Evolutionary conservation across 768 basidiomycete genomes (phyloP), one percentile per base, ranked within the genome.

Genomic region (Lentinula lateritia): DNA sequence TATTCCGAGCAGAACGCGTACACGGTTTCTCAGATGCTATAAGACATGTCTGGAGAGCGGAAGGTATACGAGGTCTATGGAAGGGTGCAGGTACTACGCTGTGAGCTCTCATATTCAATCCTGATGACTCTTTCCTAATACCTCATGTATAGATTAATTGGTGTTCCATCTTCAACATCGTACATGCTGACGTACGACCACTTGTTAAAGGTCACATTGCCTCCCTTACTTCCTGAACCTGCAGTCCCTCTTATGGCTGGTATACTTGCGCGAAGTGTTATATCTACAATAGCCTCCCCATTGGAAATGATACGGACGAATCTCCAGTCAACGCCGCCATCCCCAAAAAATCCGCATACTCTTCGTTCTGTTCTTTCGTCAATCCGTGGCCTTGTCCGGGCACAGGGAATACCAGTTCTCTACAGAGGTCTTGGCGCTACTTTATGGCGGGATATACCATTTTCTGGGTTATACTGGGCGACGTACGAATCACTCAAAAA

Each of bases 131-230:
- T 20, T 52, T 34, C 53, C 48, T 35, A 20, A 60, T 64, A 64
- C 61, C 34, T 55, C 23, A 8, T 34, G 56, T 20, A 5, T 64
- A 95, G 95, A 55, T 72, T 93, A 42, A 94, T 98, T 68, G 88
- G 91, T 36, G 92, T 98, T 23, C 97, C 97, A 0, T 89, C 95
- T 0, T 85, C 95, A 43, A 93, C 95, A 53, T 80, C 87, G 35
- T 98, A 99, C 74, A 99, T 99, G 85, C 80, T 98, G 62, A 93
- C 93, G 18, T 98, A 98, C 72, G 95, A 98, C 74, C 86, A 92
- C 71, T 83, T 98, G 36, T 75, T 88, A 28, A 83, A 86, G 58
- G 78, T 79, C 48, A 75, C 82, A 43, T 73, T 93, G 10, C 88
- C 89, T 3, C 76, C 83, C 16, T 61, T 91, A 32, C 74, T 90